These are phyloP conservation scores for Pseudogymnoascus sp. DNA, from an alignment of 2,329 filamentous ascomycete genomes.

Conservation along the genomic window DNA sequence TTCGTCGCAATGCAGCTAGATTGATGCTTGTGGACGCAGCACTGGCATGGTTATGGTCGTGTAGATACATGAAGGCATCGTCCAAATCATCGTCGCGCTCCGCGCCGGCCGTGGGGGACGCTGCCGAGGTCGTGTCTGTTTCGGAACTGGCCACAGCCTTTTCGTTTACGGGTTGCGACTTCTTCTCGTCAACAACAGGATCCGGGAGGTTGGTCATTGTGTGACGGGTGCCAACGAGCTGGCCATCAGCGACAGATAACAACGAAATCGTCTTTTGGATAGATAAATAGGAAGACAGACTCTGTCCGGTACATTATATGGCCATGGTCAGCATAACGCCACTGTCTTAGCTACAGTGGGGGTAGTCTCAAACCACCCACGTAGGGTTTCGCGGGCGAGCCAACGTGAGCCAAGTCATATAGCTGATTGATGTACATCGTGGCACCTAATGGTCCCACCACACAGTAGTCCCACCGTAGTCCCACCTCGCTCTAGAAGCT, in stretches of 20 bases:
- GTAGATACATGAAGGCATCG: slow-evolving; percentile 32
- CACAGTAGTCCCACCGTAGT: too few species aligned
- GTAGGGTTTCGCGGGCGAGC: too few species aligned
- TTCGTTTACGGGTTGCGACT: neutral
- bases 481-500: neutral
- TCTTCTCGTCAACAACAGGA: neutral
- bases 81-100: slow-evolving; percentile 29
- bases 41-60: slow-evolving; percentile 29
- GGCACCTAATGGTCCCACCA: neutral
- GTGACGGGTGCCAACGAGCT: neutral
- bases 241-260: neutral
- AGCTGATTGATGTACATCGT: neutral
- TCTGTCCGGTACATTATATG: too few species aligned
- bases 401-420: too few species aligned
- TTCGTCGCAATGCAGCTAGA: slow-evolving; percentile 40
- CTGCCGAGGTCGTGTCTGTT: neutral
- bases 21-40: slow-evolving; percentile 31
- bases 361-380: too few species aligned
- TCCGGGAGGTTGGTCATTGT: neutral
- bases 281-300: neutral
- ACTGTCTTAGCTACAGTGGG: too few species aligned
- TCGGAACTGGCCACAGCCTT: neutral
- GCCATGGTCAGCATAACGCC: too few species aligned
- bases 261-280: neutral
- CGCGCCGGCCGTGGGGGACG: neutral